These are phyloP conservation scores for Penicillium sp. DNA, from an alignment of 2,329 filamentous ascomycete species.

Conservation along the genomic window DNA sequence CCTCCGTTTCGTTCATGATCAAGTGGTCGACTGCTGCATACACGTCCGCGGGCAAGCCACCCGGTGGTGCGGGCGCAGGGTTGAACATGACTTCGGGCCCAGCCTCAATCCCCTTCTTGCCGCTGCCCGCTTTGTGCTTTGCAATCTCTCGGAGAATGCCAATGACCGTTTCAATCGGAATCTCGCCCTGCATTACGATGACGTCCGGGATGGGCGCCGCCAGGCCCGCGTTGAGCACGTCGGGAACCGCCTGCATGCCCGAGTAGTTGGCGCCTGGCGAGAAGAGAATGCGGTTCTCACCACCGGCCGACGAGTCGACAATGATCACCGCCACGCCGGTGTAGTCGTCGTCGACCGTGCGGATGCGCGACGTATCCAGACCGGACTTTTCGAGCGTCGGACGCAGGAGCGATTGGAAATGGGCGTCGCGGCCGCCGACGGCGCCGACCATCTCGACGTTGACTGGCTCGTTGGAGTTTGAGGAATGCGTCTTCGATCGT, in stretches of 20 bases:
- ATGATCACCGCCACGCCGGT: conserved; percentile 73
- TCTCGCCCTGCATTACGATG: conserved; percentile 75
- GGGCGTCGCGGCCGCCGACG: conserved; percentile 59
- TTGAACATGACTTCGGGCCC: conserved; percentile 71
- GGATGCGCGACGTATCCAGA: conserved; percentile 57
- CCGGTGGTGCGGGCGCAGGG: conserved; percentile 79
- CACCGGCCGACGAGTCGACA: conserved; percentile 65
- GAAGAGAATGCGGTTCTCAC: conserved; percentile 72
- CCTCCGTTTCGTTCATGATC: conserved; percentile 88
- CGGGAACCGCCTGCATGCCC: conserved; percentile 37
- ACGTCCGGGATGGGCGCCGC: conserved; percentile 53
- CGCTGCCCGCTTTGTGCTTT: conserved; percentile 34
- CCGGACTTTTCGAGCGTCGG: conserved; percentile 58
- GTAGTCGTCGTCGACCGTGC: conserved; percentile 43
- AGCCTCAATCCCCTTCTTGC: conserved; percentile 29
- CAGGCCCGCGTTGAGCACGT: conserved; percentile 37
- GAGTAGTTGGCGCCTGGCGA: conserved; percentile 65
- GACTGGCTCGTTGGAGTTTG: conserved; percentile 25
- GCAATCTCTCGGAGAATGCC: conserved; percentile 49
- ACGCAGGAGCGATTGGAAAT: conserved; percentile 60
- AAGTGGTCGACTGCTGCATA: conserved; percentile 70
- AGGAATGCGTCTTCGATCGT: conserved; percentile 42
- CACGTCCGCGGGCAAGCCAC: conserved; percentile 61
- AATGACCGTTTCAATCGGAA: conserved; percentile 63
- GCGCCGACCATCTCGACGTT: conserved; percentile 68